These are phyloP conservation scores for Capsicum rhomboideum DNA, from an alignment of 257 asterid species.

Conservation along the genomic window DNA sequence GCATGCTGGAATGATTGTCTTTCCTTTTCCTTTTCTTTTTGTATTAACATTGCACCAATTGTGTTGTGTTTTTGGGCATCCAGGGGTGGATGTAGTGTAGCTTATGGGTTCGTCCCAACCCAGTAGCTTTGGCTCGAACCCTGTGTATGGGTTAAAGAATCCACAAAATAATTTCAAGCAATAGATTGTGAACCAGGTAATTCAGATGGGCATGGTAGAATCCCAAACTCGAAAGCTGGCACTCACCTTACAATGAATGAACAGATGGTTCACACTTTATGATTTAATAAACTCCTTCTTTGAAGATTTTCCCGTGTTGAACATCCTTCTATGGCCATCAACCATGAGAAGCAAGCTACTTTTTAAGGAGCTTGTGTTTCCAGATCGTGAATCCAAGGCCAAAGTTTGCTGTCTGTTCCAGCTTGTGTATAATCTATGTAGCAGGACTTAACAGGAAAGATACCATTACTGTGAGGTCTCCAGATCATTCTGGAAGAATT, in stretches of 20 bases:
- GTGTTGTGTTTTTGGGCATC: not conserved
- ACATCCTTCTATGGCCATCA: not conserved
- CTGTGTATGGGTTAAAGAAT: not conserved
- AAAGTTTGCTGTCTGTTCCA: not conserved
- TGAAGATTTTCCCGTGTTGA: not conserved
- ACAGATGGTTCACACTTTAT: not conserved
- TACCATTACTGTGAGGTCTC: not conserved
- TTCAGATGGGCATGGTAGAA: not conserved
- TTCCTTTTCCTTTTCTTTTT: not conserved
- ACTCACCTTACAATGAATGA: not conserved
- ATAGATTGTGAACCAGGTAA: not conserved
- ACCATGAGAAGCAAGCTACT: not conserved
- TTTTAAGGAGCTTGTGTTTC: not conserved
- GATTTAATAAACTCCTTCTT: not conserved
- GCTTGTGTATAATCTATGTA: not conserved
- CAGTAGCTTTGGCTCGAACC: not conserved
- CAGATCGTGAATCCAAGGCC: not conserved
- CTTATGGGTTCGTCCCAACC: not conserved
- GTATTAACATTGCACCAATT: not conserved
- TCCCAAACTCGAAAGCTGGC: not conserved
- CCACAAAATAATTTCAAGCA: not conserved
- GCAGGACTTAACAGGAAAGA: not conserved
- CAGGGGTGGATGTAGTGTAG: not conserved
- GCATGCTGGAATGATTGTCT: not conserved
- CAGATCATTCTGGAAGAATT: not conserved